Base-by-base conservation (phyloP, 371 early-diverging fungal species). In the Mucor lusitanicus region DNA sequence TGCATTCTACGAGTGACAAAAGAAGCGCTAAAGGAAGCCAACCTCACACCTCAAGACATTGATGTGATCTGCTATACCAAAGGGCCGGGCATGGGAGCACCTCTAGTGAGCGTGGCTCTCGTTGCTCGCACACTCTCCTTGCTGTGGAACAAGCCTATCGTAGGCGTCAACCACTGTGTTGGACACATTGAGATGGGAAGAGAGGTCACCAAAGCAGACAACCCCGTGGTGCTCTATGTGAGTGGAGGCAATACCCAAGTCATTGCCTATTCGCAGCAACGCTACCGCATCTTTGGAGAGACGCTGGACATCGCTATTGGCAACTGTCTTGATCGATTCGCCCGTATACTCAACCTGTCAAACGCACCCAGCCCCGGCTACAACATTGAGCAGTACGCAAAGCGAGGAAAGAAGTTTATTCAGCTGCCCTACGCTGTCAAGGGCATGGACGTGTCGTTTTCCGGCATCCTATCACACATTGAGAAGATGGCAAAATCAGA, bases 121-220 rank as follows among this genome's bases (percentile, higher is more conserved):
- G 99, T 97, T 13, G 99, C 99, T 0, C 86, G 99, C 67, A 98
- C 99, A 3, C 74, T 99, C 32, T 85, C 97, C 3, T 87, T 95
- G 53, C 80, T 97, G 67, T 97, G 96, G 94, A 83, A 91, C 23
- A 95, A 92, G 64, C 99, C 99, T 23, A 79, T 99, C 35, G 93
- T 99, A 32, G 98, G 95, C 28, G 99, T 99, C 12, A 99, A 99
- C 76, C 99, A 99, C 75, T 99, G 99, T 78, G 92, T 99, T 64
- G 99, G 97, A 40, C 99, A 99, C 80, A 99, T 99, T 68, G 99
- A 99, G 81, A 99, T 99, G 99, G 99, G 99, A 11, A 87, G 99
- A 61, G 92, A 97, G 75, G 94, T 99, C 42, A 99, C 99, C 3
- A 92, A 93, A 30, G 99, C 99, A 0, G 68, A 88, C 3, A 96